Evolutionary conservation across 2,329 filamentous ascomycete genomes (phyloP).

Genomic region (Cadophora sp.): DNA sequence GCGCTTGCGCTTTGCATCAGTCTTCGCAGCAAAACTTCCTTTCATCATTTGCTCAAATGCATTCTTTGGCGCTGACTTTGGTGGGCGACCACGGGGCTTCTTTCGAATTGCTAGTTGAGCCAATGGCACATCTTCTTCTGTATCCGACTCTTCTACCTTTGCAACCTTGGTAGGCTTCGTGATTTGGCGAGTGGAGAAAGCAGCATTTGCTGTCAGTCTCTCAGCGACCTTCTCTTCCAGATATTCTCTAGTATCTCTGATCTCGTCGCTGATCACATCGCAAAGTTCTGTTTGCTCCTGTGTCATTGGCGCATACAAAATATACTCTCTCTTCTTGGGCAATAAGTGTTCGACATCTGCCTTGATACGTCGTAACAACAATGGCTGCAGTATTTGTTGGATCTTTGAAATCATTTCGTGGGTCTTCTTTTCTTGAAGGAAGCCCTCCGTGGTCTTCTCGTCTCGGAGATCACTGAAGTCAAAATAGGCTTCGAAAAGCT

Average conservation of each 20-base stretch:
- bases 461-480: constrained; percentile 94
- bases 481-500: constrained; percentile 95
- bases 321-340: constrained; percentile 97
- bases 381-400: constrained; percentile 90
- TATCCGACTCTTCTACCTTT: constrained; percentile 39
- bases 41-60: constrained; percentile 55
- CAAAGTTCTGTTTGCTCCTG: constrained; percentile 92
- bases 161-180: constrained; percentile 19
- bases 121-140: constrained; percentile 41
- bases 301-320: constrained; percentile 91
- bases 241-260: constrained; percentile 71
- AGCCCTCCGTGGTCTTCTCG: constrained; percentile 77
- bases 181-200: constrained; percentile 37
- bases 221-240: constrained; percentile 81
- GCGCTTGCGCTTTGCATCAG: constrained; percentile 55
- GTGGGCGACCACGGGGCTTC: constrained; percentile 30
- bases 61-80: constrained; percentile 46
- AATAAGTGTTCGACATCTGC: constrained; percentile 89
- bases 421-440: constrained; percentile 79
- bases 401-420: constrained; percentile 85
- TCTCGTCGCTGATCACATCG: constrained; percentile 65
- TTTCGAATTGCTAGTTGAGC: constrained; percentile 37
- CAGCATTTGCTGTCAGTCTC: constrained; percentile 62
- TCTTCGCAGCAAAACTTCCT: constrained; percentile 43
- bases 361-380: constrained; percentile 87